Conservation (phyloP, 2,329 filamentous ascomycete genomes). For the Geoglossum cookeanum region DNA sequence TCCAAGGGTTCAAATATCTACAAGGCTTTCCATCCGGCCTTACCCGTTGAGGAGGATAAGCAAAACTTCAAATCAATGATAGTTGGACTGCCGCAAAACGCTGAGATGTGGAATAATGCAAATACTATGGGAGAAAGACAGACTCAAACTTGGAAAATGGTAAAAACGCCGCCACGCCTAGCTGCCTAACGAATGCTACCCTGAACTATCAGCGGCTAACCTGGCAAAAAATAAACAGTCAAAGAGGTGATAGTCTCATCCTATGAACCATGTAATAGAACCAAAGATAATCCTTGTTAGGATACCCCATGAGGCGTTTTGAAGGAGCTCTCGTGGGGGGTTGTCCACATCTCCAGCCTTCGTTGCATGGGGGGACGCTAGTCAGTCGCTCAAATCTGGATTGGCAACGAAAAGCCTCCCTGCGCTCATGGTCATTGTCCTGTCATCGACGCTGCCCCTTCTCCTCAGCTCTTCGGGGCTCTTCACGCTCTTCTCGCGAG, state of each 20-base stretch:
- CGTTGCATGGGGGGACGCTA: neutral
- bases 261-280: neutral
- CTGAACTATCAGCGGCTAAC: neutral
- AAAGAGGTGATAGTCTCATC: neutral
- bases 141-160: neutral
- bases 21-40: neutral
- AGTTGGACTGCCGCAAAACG: neutral
- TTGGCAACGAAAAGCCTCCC: conserved; percentile 28
- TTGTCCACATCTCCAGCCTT: neutral
- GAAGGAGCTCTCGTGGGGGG: neutral
- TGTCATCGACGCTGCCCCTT: conserved; percentile 29
- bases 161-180: neutral
- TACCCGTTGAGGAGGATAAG: neutral
- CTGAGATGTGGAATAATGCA: neutral
- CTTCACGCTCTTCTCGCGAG: conserved; percentile 9
- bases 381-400: conserved; percentile 25
- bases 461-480: conserved; percentile 26
- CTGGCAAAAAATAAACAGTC: neutral
- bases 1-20: neutral
- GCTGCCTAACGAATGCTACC: neutral
- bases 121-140: neutral
- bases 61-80: neutral
- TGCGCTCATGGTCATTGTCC: conserved; percentile 27
- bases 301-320: neutral
- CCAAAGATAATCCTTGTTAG: neutral